Base-by-base conservation (phyloP, 495 filamentous ascomycete genomes). In the Eremomyces bilateralis region DNA sequence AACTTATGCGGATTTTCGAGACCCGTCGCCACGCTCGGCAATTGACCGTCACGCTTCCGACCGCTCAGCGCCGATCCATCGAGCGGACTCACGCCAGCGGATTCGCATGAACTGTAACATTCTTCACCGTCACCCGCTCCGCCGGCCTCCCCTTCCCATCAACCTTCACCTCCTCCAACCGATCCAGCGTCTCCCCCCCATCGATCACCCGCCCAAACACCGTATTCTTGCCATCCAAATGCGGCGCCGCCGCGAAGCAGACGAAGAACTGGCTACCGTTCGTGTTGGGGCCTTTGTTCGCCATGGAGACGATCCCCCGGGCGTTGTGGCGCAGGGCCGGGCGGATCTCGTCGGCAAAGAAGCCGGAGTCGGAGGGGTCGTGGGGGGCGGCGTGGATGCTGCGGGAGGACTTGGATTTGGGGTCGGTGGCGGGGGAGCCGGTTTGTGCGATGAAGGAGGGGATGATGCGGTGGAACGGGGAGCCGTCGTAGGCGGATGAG, bases 261-360 rank as follows among this genome's bases (percentile, higher is more conserved):
- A 97, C 65, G 53, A 92, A 97, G 52, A 95, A 97, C 58, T 97
- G 88, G 41, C 76, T 83, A 12, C 81, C 85, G 53, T 97, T 97
- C 29, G 84, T 84, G 5, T 65, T 65, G 2, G 77, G 62, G 0
- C 71, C 71, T 35, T 71, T 68, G 46, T 93, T 90, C n/a, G 88
- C 88, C 88, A 97, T 97, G 43, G 71, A 78, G 10, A 95, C 64
- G 28, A 92, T 68, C 15, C 88, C 88, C 20, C 88, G 71, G 37
- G 72, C 68, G 53, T 85, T 83, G 54, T 95, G 90, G 35, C 71
- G 64, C 20, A 97, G 58, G 0, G 80, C 64, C 0, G 88, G 79
- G 19, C 75, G 69, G 44, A 94, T 88, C 60, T 97, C 88, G 56
- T 95, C 90, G 42, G 88, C 83, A 49, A 97, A 80, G 10, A 70